These are phyloP conservation scores for Pythium folliculosum DNA, from an alignment of 352 stramenopile species.

Conservation along the genomic window DNA sequence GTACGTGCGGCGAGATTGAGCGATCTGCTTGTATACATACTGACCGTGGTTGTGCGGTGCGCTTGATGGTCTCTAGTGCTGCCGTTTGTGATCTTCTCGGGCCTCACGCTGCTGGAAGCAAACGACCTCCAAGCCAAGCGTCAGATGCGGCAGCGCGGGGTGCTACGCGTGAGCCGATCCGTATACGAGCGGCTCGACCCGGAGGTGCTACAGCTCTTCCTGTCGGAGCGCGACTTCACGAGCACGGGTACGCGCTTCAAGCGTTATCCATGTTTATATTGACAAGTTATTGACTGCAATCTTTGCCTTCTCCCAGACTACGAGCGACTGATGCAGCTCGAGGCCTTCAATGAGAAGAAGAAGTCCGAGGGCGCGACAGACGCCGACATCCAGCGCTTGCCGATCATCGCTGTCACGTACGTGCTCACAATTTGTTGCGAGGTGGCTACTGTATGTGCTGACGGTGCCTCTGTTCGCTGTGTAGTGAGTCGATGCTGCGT, in stretches of 20 bases:
- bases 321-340: conserved; percentile 65
- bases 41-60: too few species aligned
- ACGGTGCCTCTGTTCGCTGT: neutral
- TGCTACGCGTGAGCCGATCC: conserved; percentile 64
- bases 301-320: conserved; percentile 60
- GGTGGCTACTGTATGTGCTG: neutral
- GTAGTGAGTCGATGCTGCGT: conserved; percentile 61
- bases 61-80: conserved; percentile 33
- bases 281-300: neutral
- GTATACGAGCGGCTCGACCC: conserved; percentile 70
- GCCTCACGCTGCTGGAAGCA: conserved; percentile 51
- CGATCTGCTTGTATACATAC: too few species aligned
- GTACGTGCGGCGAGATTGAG: conserved; percentile 12
- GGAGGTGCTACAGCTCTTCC: conserved; percentile 59
- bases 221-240: conserved; percentile 72
- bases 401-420: conserved; percentile 62
- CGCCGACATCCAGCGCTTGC: conserved; percentile 61
- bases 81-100: conserved; percentile 51
- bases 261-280: too few species aligned
- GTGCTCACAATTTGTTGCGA: conserved; percentile 24
- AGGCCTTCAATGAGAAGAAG: conserved; percentile 62
- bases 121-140: conserved; percentile 34
- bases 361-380: conserved; percentile 47
- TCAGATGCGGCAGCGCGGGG: conserved; percentile 24
- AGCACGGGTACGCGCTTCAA: conserved; percentile 37